Evolutionary conservation across 2,329 filamentous ascomycete species (phyloP).

Genomic region (Aspergillus quadrilineatus): DNA sequence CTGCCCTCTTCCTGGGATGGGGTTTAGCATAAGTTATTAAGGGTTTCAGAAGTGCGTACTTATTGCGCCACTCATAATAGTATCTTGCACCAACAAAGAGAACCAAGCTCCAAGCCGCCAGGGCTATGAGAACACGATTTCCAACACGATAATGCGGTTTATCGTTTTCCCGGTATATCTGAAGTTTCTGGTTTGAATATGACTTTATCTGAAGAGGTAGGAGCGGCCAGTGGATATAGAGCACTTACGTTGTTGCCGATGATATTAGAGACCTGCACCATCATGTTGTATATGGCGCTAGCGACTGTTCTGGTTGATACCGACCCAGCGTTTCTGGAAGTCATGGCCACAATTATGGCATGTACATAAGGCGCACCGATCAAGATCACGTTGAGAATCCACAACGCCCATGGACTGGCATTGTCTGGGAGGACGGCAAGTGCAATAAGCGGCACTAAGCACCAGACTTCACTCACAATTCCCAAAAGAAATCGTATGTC

Average conservation of each 20-base stretch:
- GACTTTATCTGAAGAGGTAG: background rate
- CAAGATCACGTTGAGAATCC: conserved; percentile 53
- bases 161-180: conserved; percentile 58
- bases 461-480: conserved; percentile 54
- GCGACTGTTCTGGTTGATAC: conserved; percentile 46
- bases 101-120: conserved; percentile 51
- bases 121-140: conserved; percentile 57
- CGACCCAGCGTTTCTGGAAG: conserved; percentile 44
- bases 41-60: conserved; percentile 26
- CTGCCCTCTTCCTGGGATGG: conserved; percentile 30
- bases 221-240: background rate
- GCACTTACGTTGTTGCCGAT: conserved; percentile 39
- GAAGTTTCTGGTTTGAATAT: conserved; percentile 19
- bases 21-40: conserved; percentile 8
- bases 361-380: conserved; percentile 60
- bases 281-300: conserved; percentile 49
- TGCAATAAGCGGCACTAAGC: conserved; percentile 53
- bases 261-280: conserved; percentile 44
- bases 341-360: conserved; percentile 52
- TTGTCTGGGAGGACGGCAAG: conserved; percentile 50
- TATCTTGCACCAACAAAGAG: conserved; percentile 49
- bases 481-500: conserved; percentile 57
- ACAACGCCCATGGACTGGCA: conserved; percentile 54
- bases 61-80: conserved; percentile 44
- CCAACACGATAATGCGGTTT: conserved; percentile 58